A percentile compares a stretch with the other conserved stretches of the same genome.
These are phyloP conservation scores for Candida boleticola DNA, from an alignment of 805 yeast species.

Conservation along the genomic window DNA sequence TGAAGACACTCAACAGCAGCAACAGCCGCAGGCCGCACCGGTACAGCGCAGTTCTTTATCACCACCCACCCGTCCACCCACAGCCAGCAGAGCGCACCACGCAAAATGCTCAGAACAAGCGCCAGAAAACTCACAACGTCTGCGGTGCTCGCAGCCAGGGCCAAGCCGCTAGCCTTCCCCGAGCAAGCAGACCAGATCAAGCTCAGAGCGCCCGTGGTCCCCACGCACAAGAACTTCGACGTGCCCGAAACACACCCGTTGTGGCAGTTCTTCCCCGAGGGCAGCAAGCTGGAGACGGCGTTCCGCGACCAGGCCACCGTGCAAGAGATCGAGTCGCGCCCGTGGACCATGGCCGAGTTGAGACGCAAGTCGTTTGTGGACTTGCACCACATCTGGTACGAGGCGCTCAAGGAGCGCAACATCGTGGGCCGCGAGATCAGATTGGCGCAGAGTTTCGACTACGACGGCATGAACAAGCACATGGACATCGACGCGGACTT, in stretches of 20 bases:
- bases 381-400: conserved; percentile 87
- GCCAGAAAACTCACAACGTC: too few species aligned
- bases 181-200: conserved; percentile 27
- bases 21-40: too few species aligned
- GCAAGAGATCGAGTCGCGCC: conserved; percentile 53
- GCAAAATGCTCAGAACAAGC: too few species aligned
- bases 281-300: conserved; percentile 49
- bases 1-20: too few species aligned
- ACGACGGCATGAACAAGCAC: conserved; percentile 25
- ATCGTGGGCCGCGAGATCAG: conserved; percentile 71
- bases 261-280: conserved; percentile 80
- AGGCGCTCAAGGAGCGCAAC: conserved; percentile 80
- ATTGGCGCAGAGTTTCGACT: conserved; percentile 38
- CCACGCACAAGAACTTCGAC: conserved; percentile 68
- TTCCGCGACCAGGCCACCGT: conserved; percentile 58
- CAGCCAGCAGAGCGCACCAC: too few species aligned
- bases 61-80: too few species aligned
- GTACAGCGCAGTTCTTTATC: too few species aligned
- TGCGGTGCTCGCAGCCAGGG: conserved; percentile 36
- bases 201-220: conserved; percentile 81
- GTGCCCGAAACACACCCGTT: conserved; percentile 87
- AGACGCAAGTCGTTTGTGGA: conserved; percentile 91
- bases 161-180: conserved; percentile 22
- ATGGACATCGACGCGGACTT: conserved; percentile 40
- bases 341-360: conserved; percentile 87